Evolutionary conservation across 306 rosid genomes (phyloP), one percentile per base, ranked within the genome.

Genomic region (Cucumis hystrix): DNA sequence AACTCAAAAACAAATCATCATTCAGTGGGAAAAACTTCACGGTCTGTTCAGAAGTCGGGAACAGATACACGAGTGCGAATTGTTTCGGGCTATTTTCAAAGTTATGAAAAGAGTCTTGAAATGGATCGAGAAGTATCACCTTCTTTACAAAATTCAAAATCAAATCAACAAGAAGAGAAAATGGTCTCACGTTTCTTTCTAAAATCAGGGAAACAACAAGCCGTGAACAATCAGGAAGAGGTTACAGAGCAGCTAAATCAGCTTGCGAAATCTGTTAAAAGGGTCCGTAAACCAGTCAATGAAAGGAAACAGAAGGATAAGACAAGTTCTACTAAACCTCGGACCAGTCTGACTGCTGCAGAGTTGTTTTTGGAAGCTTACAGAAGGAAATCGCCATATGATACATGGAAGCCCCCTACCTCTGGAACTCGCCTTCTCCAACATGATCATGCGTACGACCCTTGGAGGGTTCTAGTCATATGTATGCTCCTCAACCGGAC

Each of bases 401-500:
- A 92, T 77, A 81, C 80, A 69, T 92, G 96, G 97, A 61, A 59
- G 47, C 93, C 97, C 80, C 97, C 97, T 11, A 81, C 81, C 69
- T 90, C 97, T 13, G 17, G 17, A 0, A 10, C 21, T 58, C 11
- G 23, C 82, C 96, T 92, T 65, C 84, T 92, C 75, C 96, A 92
- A 83, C 92, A 92, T 79, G 81, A 76, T 62, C 96, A 92, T 76
- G 65, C 58, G 7, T 82, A 83, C 66, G 92, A 92, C 79, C 97
- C 97, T 35, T 90, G 96, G 97, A 88, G 89, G 70, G 93, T 92
- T 20, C 57, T 92, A 78, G 83, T 88, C 41, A 92, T 92, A 9
- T 92, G 97, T 57, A 80, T 88, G 86, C 92, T 90, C 33, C 85
- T 92, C 49, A 90, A 90, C 77, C 58, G 74, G 61, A 92, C 97